These are phyloP conservation scores for Knufia petricola DNA, from an alignment of 2,329 filamentous ascomycete genomes.

Conservation along the genomic window DNA sequence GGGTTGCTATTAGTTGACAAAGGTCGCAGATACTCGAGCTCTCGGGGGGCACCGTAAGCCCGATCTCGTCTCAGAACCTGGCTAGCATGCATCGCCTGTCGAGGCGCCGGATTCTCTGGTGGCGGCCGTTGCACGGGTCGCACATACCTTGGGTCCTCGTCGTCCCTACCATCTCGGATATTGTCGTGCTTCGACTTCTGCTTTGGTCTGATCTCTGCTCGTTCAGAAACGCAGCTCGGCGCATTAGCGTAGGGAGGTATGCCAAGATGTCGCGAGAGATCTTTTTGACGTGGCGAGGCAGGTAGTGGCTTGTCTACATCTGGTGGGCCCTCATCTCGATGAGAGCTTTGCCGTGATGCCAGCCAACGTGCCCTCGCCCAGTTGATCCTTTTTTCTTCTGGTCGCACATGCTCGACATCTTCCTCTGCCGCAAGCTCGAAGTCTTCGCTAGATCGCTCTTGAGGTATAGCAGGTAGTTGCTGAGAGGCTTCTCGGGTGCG, in stretches of 20 bases:
- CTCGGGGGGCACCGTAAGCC: neutral
- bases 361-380: neutral
- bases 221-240: neutral
- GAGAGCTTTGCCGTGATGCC: neutral
- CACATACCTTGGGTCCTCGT: neutral
- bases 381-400: neutral
- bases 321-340: neutral
- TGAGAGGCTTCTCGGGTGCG: neutral
- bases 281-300: constrained; percentile 1
- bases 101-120: neutral
- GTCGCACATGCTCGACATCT: neutral
- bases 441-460: constrained; percentile 2
- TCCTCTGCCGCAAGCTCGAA: neutral
- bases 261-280: neutral
- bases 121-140: neutral
- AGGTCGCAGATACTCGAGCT: constrained; percentile 10
- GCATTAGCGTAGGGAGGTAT: neutral
- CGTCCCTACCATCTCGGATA: neutral
- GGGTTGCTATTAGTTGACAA: constrained; percentile 14
- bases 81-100: neutral
- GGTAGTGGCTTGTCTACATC: neutral
- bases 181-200: neutral
- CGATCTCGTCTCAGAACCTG: neutral
- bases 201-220: neutral
- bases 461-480: neutral